phyloP scores from a whole-genome alignment of 805 yeast species.

The Schwanniomyces pseudopolymorphus region DNA sequence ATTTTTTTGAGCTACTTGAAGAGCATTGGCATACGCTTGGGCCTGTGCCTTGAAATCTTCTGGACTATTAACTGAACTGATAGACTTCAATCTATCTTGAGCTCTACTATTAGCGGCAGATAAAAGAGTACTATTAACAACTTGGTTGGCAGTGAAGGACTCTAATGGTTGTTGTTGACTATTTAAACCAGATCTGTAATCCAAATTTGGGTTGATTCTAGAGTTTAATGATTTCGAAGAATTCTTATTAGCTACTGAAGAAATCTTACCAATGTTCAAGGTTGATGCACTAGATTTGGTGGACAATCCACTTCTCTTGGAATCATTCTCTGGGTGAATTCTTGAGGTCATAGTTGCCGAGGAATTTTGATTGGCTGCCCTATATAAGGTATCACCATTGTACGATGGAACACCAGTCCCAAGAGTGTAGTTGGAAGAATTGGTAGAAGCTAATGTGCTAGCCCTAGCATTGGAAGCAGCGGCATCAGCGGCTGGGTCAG shows the following conservation, averaged over 20 bases:
- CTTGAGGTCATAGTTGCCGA: slow-evolving; percentile 43
- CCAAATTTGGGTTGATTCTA: slow-evolving; percentile 42
- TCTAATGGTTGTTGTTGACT: slow-evolving; percentile 20
- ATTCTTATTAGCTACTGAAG: slow-evolving; percentile 35
- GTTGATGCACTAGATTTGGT: slow-evolving; percentile 21
- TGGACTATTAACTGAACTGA: slow-evolving; percentile 24
- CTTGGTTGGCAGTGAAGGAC: slow-evolving; percentile 41
- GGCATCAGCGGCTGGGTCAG: slow-evolving; percentile 48
- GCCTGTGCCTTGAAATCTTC: slow-evolving; percentile 43
- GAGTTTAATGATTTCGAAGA: slow-evolving; percentile 39
- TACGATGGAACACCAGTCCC: slow-evolving; percentile 31
- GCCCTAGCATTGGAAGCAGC: slow-evolving; percentile 41
- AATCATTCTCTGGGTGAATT: slow-evolving; percentile 42
- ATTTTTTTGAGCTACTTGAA: slow-evolving; percentile 71
- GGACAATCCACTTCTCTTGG: slow-evolving; percentile 41
- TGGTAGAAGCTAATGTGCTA: slow-evolving; percentile 4
- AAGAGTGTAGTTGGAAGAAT: neutral
- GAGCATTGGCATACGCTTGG: slow-evolving; percentile 68
- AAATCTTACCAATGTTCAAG: slow-evolving; percentile 35
- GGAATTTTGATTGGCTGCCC: slow-evolving; percentile 41
- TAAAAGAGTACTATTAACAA: slow-evolving; percentile 47
- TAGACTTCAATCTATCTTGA: slow-evolving; percentile 33
- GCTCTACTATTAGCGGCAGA: slow-evolving; percentile 52
- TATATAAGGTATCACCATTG: slow-evolving; percentile 31
- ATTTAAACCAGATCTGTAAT: slow-evolving; percentile 39